Base-by-base conservation (phyloP, 2,329 filamentous ascomycete species). In the Colletotrichum brevisporum region DNA sequence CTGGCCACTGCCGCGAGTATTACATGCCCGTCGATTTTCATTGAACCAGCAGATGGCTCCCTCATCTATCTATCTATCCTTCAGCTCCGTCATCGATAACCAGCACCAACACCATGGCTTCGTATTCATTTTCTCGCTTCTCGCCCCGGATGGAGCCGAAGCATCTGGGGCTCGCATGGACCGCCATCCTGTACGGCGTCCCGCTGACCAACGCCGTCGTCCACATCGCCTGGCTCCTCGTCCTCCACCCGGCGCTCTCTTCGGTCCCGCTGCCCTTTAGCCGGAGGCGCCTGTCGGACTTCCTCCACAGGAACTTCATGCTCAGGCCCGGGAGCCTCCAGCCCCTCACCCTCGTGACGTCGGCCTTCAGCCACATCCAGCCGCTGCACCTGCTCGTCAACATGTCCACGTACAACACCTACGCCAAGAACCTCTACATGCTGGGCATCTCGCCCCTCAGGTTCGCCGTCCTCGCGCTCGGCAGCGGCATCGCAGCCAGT, bases 141-240 rank as follows among this genome's bases (percentile, higher is more conserved):
- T 27, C 52, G 8, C 12, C 39, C 24, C 45, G 48, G 1, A 12
- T 64, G 27, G 53, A 16, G 4, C 18, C 16, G 13, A 52, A 48
- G 36, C 26, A 52, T 13, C 10, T 67, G 6, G 64, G 61, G 13
- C 31, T 21, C 43, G 41, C 27, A 5, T 69, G 62, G 66, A 56
- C 55, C 10, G 51, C 26, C 36, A 51, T 69, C n/a, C 51, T 41
- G 24, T 69, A 69, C 21, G 62, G 66, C 13, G 55, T 69, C 24
- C 62, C 66, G 13, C 24, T 61, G 18, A 31, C 51, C 36, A 69
- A 69, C 24, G 15, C 66, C 18, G 62, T 45, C 18, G 48, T 69
- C 50, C 66, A 69, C 36, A 43, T 69, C 26, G 66, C 66, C 12
- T 69, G 66, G 66, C 56, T 66, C n/a, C 24, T 66, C 16, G 66